Percentiles rank a stretch among this genome's conserved stretches.
These are phyloP conservation scores for Dictyostelium firmibasis DNA, from an alignment of 78 protist genomes.

Conservation along the genomic window DNA sequence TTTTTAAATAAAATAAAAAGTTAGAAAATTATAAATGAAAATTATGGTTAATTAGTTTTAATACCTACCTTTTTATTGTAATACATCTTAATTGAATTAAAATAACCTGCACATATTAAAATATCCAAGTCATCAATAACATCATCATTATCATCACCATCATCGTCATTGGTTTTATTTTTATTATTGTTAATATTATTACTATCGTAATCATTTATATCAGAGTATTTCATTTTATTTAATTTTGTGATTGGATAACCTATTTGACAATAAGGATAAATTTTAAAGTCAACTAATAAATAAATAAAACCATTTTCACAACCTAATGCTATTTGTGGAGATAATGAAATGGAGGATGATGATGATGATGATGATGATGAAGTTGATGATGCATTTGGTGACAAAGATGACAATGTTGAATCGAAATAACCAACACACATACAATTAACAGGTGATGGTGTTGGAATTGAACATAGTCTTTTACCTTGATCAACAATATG, in stretches of 20 bases:
- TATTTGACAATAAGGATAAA: slow-evolving; percentile 27
- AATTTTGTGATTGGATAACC: slow-evolving; percentile 55
- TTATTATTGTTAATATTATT: background rate
- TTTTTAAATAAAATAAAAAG: background rate
- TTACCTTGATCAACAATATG: slow-evolving; percentile 57
- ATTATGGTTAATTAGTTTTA: background rate
- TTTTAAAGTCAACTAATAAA: slow-evolving; percentile 24
- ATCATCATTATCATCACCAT: background rate
- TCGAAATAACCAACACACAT: background rate
- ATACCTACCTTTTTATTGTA: slow-evolving; percentile 31
- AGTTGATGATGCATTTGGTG: background rate
- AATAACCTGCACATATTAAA: slow-evolving; percentile 41
- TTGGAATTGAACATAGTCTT: background rate
- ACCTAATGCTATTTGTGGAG: slow-evolving; percentile 42
- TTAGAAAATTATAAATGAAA: background rate
- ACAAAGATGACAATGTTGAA: background rate
- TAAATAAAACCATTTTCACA: slow-evolving; percentile 71
- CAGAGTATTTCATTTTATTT: background rate
- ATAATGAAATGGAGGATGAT: background rate
- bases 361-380: background rate
- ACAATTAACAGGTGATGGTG: slow-evolving; percentile 43
- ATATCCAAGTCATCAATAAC: background rate
- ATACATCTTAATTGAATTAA: slow-evolving; percentile 52
- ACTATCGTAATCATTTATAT: background rate
- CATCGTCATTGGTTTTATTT: background rate